Evolutionary conservation across 2,329 filamentous ascomycete species (phyloP).

Genomic region (Colletotrichum lini): DNA sequence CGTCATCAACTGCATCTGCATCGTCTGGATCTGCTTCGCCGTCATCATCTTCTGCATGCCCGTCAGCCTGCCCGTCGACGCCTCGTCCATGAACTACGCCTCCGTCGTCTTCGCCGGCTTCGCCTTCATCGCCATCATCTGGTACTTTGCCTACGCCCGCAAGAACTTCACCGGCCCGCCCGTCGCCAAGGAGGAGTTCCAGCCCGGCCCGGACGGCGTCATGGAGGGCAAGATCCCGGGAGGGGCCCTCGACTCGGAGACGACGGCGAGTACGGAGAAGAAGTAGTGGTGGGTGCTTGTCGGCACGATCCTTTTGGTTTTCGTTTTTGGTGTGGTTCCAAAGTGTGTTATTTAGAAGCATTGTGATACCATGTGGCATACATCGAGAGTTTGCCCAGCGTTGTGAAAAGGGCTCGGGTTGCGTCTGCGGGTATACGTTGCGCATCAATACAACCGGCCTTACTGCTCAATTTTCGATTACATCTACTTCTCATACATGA

Average conservation of each 20-base stretch:
- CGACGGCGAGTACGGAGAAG: constrained; percentile 36
- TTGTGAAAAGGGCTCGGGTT: too few relatives aligned
- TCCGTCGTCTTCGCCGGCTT: constrained; percentile 77
- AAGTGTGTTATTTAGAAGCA: not conserved
- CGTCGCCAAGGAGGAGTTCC: constrained; percentile 48
- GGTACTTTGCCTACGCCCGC: constrained; percentile 75
- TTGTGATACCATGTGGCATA: not conserved
- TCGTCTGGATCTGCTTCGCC: constrained; percentile 80
- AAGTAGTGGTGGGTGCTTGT: constrained; percentile 12
- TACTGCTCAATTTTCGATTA: too few relatives aligned
- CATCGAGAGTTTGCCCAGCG: too few relatives aligned
- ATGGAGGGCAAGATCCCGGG: constrained; percentile 37
- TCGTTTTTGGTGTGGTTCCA: not conserved
- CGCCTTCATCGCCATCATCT: constrained; percentile 69
- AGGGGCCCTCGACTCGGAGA: constrained; percentile 21
- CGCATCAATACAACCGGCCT: too few relatives aligned
- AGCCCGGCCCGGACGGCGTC: constrained; percentile 36
- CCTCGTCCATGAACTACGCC: constrained; percentile 76
- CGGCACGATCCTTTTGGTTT: not conserved
- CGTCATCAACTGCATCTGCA: constrained; percentile 75
- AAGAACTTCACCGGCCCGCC: constrained; percentile 75
- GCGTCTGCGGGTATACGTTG: too few relatives aligned
- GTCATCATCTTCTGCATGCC: constrained; percentile 85
- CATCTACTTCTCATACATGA: too few relatives aligned
- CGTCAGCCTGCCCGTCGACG: constrained; percentile 69